A percentile compares a stretch with the other conserved stretches of the same genome.
phyloP scores from a whole-genome alignment of 2,329 filamentous ascomycete genomes.

The Coniella vitis region DNA sequence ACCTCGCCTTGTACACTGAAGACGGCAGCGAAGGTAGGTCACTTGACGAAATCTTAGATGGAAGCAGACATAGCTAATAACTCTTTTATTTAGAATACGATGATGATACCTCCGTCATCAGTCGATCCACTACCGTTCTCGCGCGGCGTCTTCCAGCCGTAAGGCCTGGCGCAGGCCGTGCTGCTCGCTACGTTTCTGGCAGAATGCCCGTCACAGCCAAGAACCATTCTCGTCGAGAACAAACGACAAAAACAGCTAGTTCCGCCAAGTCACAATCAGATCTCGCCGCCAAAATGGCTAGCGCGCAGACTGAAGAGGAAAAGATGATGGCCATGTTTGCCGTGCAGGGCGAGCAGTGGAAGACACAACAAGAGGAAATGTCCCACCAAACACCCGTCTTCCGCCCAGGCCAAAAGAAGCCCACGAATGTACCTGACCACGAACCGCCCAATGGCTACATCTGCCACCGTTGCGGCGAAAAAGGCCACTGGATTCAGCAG shows the following conservation, averaged over 20 bases:
- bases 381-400: constrained; percentile 64
- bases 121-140: constrained; percentile 88
- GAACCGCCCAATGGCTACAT: constrained; percentile 91
- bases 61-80: background rate
- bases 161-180: constrained; percentile 80
- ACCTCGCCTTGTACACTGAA: constrained; percentile 88
- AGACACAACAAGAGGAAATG: constrained; percentile 87
- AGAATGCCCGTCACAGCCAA: constrained; percentile 90
- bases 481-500: constrained; percentile 98
- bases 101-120: constrained; percentile 96
- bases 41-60: background rate
- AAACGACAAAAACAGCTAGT: constrained; percentile 47
- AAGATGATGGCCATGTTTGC: constrained; percentile 89
- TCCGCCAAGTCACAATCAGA: constrained; percentile 48
- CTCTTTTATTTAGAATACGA: constrained; percentile 65
- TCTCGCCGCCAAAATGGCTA: constrained; percentile 61
- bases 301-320: constrained; percentile 85
- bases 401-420: constrained; percentile 57
- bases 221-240: constrained; percentile 64
- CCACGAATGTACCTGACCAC: constrained; percentile 77
- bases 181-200: constrained; percentile 90
- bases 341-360: constrained; percentile 85
- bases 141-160: constrained; percentile 78
- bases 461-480: constrained; percentile 92
- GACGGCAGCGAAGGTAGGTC: constrained; percentile 80